Conservation (phyloP, 306 rosid genomes). For the Sindora glabra region DNA sequence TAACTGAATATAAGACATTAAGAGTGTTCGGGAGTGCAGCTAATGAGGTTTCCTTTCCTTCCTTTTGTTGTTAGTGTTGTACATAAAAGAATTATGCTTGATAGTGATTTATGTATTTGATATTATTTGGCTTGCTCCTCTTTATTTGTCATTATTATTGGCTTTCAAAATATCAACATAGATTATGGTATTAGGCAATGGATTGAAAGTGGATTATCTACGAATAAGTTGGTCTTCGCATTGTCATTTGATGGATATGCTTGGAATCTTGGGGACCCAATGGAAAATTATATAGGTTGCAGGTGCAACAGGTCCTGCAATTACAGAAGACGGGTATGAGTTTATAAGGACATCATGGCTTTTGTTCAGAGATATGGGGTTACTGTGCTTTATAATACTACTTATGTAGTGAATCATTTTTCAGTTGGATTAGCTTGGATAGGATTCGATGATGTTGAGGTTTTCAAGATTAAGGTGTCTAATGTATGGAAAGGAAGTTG, state of each 20-base stretch:
- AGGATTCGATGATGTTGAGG: slow-evolving; percentile 18
- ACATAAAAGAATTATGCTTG: no score
- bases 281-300: slow-evolving; percentile 9
- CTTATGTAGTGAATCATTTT: slow-evolving; percentile 20
- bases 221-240: slow-evolving; percentile 19
- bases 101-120: no score
- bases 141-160: no score
- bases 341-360: slow-evolving; percentile 4
- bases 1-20: no score
- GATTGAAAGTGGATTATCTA: slow-evolving; percentile 5
- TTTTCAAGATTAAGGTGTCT: slow-evolving; percentile 18
- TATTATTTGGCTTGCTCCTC: no score
- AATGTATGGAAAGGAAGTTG: slow-evolving; percentile 17
- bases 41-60: no score
- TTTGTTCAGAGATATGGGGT: background rate
- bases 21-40: no score
- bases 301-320: slow-evolving; percentile 19
- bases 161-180: no score
- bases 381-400: slow-evolving; percentile 4
- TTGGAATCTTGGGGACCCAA: slow-evolving; percentile 11
- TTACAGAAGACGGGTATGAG: background rate
- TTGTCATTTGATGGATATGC: slow-evolving; percentile 26
- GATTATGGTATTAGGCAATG: slow-evolving; percentile 15
- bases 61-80: no score
- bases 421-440: slow-evolving; percentile 22